A percentile compares a stretch with the other conserved stretches of the same genome.
Conservation (phyloP, 371 early-diverging fungal genomes). For the Circinella minor region DNA sequence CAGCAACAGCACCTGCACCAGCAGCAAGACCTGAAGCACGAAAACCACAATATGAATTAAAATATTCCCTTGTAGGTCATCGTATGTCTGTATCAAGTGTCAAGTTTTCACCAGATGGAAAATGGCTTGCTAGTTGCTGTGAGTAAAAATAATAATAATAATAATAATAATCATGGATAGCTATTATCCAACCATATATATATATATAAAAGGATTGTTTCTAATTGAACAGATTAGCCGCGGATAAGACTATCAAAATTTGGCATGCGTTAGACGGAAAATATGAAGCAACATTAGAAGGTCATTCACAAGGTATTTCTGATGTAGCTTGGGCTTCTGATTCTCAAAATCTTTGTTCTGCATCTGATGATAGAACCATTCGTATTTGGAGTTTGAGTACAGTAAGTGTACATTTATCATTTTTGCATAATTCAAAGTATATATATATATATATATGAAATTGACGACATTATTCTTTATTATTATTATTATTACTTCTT, state of each 20-base stretch:
- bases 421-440: neutral
- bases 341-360: constrained; percentile 86
- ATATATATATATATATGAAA: too few species aligned
- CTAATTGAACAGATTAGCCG: constrained; percentile 49
- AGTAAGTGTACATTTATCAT: constrained; percentile 43
- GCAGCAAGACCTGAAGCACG: constrained; percentile 41
- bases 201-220: too few species aligned
- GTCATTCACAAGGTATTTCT: constrained; percentile 94
- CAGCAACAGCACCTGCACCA: constrained; percentile 19
- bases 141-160: constrained; percentile 31
- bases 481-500: neutral
- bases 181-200: too few species aligned
- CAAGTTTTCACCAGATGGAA: constrained; percentile 97
- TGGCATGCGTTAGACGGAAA: constrained; percentile 92
- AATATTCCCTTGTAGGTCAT: constrained; percentile 91
- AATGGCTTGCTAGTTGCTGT: constrained; percentile 95
- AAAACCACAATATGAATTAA: constrained; percentile 88
- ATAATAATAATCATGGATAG: too few species aligned
- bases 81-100: constrained; percentile 94
- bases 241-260: constrained; percentile 91
- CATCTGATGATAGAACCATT: constrained; percentile 94
- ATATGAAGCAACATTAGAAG: constrained; percentile 85
- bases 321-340: constrained; percentile 95
- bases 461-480: neutral
- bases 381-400: constrained; percentile 87